Evolutionary conservation across 768 basidiomycete species (phyloP).

Genomic region (Agrocybe pediades): DNA sequence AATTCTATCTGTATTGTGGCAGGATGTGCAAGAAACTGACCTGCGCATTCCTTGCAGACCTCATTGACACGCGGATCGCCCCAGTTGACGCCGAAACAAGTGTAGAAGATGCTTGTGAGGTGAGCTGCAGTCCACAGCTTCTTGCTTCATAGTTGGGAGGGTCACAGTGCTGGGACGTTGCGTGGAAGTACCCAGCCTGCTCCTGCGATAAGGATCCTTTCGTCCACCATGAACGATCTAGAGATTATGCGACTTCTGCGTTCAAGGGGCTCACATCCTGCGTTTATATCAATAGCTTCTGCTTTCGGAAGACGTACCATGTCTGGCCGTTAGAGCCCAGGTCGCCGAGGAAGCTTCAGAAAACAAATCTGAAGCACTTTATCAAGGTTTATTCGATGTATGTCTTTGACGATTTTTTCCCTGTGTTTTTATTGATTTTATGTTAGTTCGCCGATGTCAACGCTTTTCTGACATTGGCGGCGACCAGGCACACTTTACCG

Average conservation of each 20-base stretch:
- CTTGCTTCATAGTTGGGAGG: too few relatives aligned
- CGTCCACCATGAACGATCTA: too few relatives aligned
- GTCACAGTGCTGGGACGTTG: too few relatives aligned
- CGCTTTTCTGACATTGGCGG: constrained; percentile 83
- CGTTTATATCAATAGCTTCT: constrained; percentile 64
- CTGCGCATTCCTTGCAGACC: constrained; percentile 41
- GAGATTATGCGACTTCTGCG: too few relatives aligned
- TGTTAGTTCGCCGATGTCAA: constrained; percentile 81
- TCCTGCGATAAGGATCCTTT: too few relatives aligned
- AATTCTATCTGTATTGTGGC: not conserved
- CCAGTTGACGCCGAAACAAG: constrained; percentile 68
- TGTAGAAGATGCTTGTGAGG: constrained; percentile 85
- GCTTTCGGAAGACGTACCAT: constrained; percentile 60
- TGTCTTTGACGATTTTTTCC: constrained; percentile 21
- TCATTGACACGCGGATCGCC: constrained; percentile 71
- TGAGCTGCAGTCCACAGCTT: constrained; percentile 29
- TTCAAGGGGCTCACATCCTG: too few relatives aligned
- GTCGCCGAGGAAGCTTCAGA: constrained; percentile 10
- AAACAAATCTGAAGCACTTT: constrained; percentile 28
- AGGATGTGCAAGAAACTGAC: not conserved
- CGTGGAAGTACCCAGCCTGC: too few relatives aligned
- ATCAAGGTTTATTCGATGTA: constrained; percentile 77
- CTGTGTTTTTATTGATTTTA: constrained; percentile 2
- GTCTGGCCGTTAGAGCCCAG: constrained; percentile 60
- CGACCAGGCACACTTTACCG: constrained; percentile 70